Base-by-base conservation (phyloP, 805 yeast genomes). In the Metschnikowia reukaufii region DNA sequence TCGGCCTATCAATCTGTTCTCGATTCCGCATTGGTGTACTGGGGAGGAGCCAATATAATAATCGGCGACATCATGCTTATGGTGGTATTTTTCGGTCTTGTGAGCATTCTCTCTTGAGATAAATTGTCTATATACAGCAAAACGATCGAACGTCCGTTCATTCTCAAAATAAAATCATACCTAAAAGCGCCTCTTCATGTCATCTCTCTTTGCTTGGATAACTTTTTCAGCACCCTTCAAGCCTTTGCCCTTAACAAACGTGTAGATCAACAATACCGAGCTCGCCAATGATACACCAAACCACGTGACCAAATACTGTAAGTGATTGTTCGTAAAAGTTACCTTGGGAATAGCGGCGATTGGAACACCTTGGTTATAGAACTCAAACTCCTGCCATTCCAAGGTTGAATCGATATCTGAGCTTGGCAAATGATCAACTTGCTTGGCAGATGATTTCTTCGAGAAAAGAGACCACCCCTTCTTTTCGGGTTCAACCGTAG, bases 271-370 rank as follows among this genome's bases (percentile, higher is more conserved):
- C 66, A 89, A 78, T 29, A 85, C 79, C 0, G 90, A 58, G 31
- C 96, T 85, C 32, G 88, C 78, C 34, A 86, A 58, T 1, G 90
- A 82, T 36, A 92, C 77, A 0, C 97, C 96, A 64, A 88, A 92
- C 99, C 99, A 94, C 0, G 99, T 94, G 17, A 89, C 81, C 60
- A 94, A 70, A 64, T 94, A 94, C 64, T 92, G 96, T 64, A 91
- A 68, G 62, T 94, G 99, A 61, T 90, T 89, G 64, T 94, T 94
- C 50, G 86, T 82, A 61, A 88, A 77, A 55, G 84, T 91, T 29
- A 92, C 80, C 56, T 81, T 81, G n/a, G 97, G 91, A 7, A 74
- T 67, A 45, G 85, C 82, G 1, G 96, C 99, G 9, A 94, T 64
- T 9, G 99, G 99, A 6, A 92, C 92, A 44, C 99, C 99, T 4